phyloP scores from a whole-genome alignment of 768 basidiomycete species.

The Clathrus columnatus region DNA sequence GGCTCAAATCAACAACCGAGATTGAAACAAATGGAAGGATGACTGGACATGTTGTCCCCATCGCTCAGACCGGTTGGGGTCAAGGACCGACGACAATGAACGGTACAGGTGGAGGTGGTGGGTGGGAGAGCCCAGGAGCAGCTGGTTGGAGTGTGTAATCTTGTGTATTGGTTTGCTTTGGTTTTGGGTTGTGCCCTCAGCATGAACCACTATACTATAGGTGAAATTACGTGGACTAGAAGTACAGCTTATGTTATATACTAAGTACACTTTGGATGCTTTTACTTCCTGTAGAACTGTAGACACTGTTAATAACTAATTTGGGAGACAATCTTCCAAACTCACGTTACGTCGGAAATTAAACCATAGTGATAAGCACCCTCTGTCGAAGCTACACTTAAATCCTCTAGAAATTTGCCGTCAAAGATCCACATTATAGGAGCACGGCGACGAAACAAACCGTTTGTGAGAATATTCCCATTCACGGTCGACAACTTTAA shows the following conservation, averaged over 20 bases:
- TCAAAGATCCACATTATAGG: background rate
- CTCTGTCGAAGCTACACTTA: slow-evolving; percentile 93
- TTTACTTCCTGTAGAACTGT: slow-evolving; percentile 76
- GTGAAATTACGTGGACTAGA: background rate
- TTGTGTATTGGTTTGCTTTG: background rate
- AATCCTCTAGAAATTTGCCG: slow-evolving; percentile 76
- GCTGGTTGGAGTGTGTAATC: slow-evolving; percentile 7
- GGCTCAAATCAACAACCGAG: slow-evolving; percentile 57
- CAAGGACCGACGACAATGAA: slow-evolving; percentile 1
- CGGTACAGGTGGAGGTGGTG: background rate
- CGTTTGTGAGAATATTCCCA: slow-evolving; percentile 99
- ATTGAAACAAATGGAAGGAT: slow-evolving; percentile 30
- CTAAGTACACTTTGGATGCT: background rate
- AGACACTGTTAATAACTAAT: slow-evolving; percentile 10
- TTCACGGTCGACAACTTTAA: slow-evolving; percentile 93
- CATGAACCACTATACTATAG: background rate
- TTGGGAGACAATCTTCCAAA: slow-evolving; percentile 14
- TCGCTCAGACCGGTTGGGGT: slow-evolving; percentile 15
- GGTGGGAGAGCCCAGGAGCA: slow-evolving; percentile 6
- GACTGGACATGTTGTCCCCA: slow-evolving; percentile 32
- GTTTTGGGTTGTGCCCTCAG: background rate
- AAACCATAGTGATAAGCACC: slow-evolving; percentile 93
- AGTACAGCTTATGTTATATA: too few species aligned
- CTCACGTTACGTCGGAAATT: slow-evolving; percentile 90
- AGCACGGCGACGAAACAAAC: slow-evolving; percentile 29